Evolutionary conservation across 1,284 basidiomycete species (phyloP).

Genomic region (Ustilago vetiveriae): DNA sequence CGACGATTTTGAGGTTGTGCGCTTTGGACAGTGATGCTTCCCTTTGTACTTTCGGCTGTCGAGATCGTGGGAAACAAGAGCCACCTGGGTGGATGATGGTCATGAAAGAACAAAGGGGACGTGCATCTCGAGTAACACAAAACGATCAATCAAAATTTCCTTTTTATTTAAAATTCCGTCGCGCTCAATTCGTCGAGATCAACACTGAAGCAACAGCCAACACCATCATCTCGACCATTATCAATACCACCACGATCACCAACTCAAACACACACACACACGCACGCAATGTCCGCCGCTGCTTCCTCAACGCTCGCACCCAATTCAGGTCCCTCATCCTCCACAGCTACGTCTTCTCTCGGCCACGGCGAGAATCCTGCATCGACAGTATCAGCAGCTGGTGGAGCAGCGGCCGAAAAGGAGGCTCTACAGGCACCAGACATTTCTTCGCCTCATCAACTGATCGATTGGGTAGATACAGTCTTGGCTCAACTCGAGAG

Average conservation of each 20-base stretch:
- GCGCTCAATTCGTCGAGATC: background rate
- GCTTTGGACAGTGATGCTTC: too few relatives aligned
- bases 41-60: too few relatives aligned
- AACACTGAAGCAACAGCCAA: too few relatives aligned
- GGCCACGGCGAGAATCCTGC: background rate
- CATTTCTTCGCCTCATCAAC: constrained; percentile 60
- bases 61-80: too few relatives aligned
- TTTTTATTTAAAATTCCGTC: too few relatives aligned
- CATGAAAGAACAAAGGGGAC: constrained; percentile 13
- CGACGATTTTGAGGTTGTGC: too few relatives aligned
- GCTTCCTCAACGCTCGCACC: constrained; percentile 1
- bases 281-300: constrained; percentile 1
- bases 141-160: background rate
- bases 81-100: background rate
- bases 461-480: constrained; percentile 66
- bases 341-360: constrained; percentile 4
- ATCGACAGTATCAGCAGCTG: too few relatives aligned
- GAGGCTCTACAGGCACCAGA: constrained; percentile 19
- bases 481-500: constrained; percentile 57
- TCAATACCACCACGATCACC: constrained; percentile 4
- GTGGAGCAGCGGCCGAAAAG: background rate
- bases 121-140: background rate
- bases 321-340: background rate
- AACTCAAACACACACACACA: background rate
- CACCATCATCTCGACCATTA: too few relatives aligned